Base-by-base conservation (phyloP, 202 grass and related monocot species). In the Bolboschoenoplectus hybrid region DNA sequence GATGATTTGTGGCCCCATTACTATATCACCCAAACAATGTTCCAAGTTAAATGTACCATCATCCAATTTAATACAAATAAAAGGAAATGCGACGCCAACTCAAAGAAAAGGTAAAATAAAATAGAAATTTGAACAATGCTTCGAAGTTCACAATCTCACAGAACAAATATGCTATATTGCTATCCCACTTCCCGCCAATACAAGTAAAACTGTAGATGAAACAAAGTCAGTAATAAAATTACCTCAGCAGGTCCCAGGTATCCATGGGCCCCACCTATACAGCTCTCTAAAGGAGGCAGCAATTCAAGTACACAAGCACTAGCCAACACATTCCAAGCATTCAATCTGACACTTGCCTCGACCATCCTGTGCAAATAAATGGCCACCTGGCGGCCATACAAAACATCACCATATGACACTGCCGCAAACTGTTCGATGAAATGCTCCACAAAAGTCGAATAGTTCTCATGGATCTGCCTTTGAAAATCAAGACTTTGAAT, bases 211-310 rank as follows among this genome's bases (percentile, higher is more conserved):
- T 51, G 55, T 9, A 74, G 41, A 88, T 67, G 9, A 87, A 86
- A 83, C n/a, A 34, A 39, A 77, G 45, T 32, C 14, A 38, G 64
- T 58, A 3, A 82, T 53, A 88, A 80, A 78, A 0, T 2, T 95
- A 99, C 97, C 93, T 99, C 97, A 74, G 86, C 63, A 88, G 97
- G 97, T 85, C 92, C 89, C 85, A 99, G 87, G 86, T 99, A 99
- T 67, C 93, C 92, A 81, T 90, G 67, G 20, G 61, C 19, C 2
- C 85, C 86, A 88, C 90, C 93, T 68, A 96, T 73, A 58, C 97
- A 99, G 77, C 86, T 90, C 81, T 96, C 92, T 79, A 87, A 63
- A 17, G 93, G 65, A 83, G 97, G 97, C 87, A 99, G 86, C 56
- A 99, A 86, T 85, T 96, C 90, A 74, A 99, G 93, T 17, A 86